Evolutionary conservation across 192 early-diverging fungal species (phyloP).

Genomic region (Podila epicladia): DNA sequence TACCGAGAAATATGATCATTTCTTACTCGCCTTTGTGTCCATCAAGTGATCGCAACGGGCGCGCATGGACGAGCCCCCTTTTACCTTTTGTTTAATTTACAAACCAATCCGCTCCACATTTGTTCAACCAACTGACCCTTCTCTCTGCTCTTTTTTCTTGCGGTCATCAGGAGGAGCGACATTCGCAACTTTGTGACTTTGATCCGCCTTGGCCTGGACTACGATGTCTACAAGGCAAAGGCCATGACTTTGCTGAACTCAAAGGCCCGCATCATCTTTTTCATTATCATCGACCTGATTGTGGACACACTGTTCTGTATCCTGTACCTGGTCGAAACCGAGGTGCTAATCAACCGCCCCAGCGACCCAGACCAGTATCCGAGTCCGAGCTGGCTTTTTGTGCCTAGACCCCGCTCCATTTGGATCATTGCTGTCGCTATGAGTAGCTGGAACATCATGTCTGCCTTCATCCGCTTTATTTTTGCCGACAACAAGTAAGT

Average conservation of each 20-base stretch:
- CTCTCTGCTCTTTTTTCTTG: background rate
- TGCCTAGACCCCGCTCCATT: conserved; percentile 53
- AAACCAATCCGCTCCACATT: no score
- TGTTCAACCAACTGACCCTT: background rate
- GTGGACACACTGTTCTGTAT: conserved; percentile 66
- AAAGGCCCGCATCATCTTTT: conserved; percentile 38
- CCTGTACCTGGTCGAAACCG: conserved; percentile 68
- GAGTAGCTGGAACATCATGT: conserved; percentile 52
- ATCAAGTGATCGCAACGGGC: background rate
- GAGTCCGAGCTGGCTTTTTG: conserved; percentile 62
- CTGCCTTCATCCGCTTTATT: conserved; percentile 38
- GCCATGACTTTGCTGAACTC: conserved; percentile 37
- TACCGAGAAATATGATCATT: background rate
- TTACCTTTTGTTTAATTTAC: no score
- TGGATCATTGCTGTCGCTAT: conserved; percentile 53
- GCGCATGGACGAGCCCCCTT: background rate
- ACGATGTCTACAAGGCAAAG: conserved; percentile 38
- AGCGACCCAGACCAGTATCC: conserved; percentile 27
- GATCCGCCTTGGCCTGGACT: conserved; percentile 35
- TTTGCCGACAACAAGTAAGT: conserved; percentile 42
- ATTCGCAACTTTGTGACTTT: conserved; percentile 36
- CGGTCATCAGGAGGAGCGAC: conserved; percentile 24
- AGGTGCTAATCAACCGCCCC: conserved; percentile 30
- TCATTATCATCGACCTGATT: conserved; percentile 62
- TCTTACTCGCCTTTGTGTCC: background rate